phyloP scores from a whole-genome alignment of 2,329 filamentous ascomycete genomes.

The Alternaria consortialis region DNA sequence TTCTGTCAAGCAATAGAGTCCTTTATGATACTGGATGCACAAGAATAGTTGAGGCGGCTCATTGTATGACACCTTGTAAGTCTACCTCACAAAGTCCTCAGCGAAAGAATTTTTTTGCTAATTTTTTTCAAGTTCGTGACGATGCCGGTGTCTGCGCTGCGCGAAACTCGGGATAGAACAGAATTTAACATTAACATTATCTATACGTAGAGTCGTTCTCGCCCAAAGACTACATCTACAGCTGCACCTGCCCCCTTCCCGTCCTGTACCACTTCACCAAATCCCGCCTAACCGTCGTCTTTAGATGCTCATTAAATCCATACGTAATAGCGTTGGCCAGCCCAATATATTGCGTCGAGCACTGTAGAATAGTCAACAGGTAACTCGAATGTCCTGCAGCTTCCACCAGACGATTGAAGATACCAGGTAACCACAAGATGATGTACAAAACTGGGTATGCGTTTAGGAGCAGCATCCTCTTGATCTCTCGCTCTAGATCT shows the following conservation, averaged over 20 bases:
- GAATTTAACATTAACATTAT: not conserved
- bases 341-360: constrained; percentile 33
- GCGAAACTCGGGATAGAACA: not conserved
- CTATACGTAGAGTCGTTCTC: not conserved
- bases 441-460: constrained; percentile 48
- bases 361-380: constrained; percentile 23
- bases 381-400: constrained; percentile 19
- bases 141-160: not conserved
- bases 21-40: no score
- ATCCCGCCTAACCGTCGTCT: not conserved
- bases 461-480: constrained; percentile 44
- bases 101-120: no score
- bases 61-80: no score
- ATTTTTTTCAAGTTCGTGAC: no score
- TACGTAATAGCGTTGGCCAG: constrained; percentile 32
- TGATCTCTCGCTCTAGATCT: constrained; percentile 32
- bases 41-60: no score
- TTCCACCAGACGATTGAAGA: constrained; percentile 33
- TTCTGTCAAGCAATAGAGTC: no score
- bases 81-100: no score
- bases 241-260: not conserved
- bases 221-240: not conserved
- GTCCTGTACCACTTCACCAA: not conserved
- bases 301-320: constrained; percentile 28
- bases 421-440: constrained; percentile 47